Evolutionary conservation across 495 filamentous ascomycete species (phyloP), one percentile per base, ranked within the genome.

Genomic region (Aspergillus hancockii): DNA sequence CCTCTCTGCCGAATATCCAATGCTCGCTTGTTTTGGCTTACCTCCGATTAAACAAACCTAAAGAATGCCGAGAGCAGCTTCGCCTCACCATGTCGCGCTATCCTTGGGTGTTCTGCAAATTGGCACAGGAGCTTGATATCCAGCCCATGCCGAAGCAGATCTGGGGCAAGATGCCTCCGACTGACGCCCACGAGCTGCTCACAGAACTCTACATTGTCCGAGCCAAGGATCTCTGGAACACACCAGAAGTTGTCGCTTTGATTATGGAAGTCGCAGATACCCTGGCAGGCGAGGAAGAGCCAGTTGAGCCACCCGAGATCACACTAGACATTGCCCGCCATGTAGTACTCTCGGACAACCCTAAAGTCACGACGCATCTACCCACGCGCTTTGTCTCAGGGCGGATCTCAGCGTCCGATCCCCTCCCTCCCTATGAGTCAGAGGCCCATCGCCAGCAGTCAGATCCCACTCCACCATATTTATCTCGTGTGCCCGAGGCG

Each of bases 211-310:
- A 97, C 70, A 83, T 92, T 38, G 75, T 84, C 22, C 84, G 87
- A 31, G 83, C 90, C 3, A 94, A 93, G 66, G 91, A 96, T 65
- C 79, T 97, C 16, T 99, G 95, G 95, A 91, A 90, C 59, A 91
- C 88, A 1, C 83, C 92, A 0, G 86, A 90, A 63, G 82, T 86
- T 9, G 83, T 82, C 0, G 75, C 83, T 28, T 72, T 97, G 5
- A 80, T 98, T 1, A 80, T 88, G 25, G 87, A 92, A 62, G 83
- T 90, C 18, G 90, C 87, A 30, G 79, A 85, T 28, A 85, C 83
- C 30, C 74, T 81, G 8, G 38, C 65, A 30, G 68, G 72, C 10
- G 62, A 74, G 6, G 67, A 73, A 13, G 67, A 70, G 46, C 67
- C 75, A 7, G 67, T 75, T n/a, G 68, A 78, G 10, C 67, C 78